phyloP scores from a whole-genome alignment of 2,329 filamentous ascomycete genomes.

The Metarhizium humberi region DNA sequence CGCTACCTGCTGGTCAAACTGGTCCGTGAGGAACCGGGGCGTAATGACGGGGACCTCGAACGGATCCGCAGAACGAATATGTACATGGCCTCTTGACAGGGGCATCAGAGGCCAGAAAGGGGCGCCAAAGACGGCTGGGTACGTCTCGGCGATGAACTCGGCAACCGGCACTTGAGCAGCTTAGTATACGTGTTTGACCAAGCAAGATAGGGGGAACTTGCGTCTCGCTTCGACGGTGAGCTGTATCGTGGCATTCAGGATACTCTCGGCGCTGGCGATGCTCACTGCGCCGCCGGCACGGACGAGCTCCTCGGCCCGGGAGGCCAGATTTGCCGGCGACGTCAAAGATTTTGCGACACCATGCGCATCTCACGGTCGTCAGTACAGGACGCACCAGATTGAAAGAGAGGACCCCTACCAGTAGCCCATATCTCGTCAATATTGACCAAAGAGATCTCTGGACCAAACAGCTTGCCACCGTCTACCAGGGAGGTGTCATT shows the following conservation, averaged over 20 bases:
- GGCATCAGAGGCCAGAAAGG: conserved; percentile 15
- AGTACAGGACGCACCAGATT: not conserved
- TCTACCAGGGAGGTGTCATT: conserved; percentile 14
- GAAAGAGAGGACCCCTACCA: not conserved
- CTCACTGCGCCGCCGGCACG: conserved; percentile 12
- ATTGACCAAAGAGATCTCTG: conserved; percentile 14
- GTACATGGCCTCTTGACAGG: conserved; percentile 14
- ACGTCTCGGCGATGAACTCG: conserved; percentile 11
- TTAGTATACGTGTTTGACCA: not conserved
- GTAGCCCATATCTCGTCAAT: conserved; percentile 12
- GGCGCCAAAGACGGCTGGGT: conserved; percentile 7
- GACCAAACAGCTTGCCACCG: conserved; percentile 9
- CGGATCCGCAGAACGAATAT: conserved; percentile 12
- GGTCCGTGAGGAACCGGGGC: conserved; percentile 12
- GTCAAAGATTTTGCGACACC: conserved; percentile 1
- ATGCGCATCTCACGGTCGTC: not conserved
- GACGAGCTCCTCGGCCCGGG: conserved; percentile 12
- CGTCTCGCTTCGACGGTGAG: conserved; percentile 9
- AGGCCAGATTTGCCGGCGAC: conserved; percentile 1
- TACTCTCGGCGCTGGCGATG: conserved; percentile 8
- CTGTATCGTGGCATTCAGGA: conserved; percentile 13
- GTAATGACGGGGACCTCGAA: conserved; percentile 11
- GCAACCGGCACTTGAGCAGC: conserved; percentile 10
- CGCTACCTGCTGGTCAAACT: conserved; percentile 13
- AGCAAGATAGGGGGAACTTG: not conserved